These are phyloP conservation scores for Ballota nigra DNA, from an alignment of 257 asterid genomes.

Conservation along the genomic window DNA sequence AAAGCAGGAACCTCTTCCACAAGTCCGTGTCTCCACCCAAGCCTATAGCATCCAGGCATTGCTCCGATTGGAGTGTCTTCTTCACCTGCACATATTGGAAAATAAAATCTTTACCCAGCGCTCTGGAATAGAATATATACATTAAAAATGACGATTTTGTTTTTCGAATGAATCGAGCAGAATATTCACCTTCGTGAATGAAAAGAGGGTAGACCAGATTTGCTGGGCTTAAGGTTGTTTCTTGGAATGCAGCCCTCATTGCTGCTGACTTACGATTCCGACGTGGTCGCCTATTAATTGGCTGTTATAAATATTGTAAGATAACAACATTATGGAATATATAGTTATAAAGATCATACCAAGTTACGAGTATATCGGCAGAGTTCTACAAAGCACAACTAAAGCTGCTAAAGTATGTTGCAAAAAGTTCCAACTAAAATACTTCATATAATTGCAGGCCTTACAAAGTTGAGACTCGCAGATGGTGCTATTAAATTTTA, in stretches of 20 bases:
- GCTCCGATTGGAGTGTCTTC: slow-evolving; percentile 98
- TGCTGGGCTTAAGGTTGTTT: slow-evolving; percentile 82
- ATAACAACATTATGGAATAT: not conserved
- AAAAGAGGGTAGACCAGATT: slow-evolving; percentile 96
- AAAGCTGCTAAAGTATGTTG: not conserved
- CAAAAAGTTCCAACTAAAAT: not conserved
- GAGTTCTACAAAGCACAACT: not conserved
- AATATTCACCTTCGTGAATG: slow-evolving; percentile 79
- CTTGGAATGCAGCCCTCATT: slow-evolving; percentile 85
- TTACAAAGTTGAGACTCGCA: not conserved
- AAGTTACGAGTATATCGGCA: not conserved
- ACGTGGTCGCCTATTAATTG: slow-evolving; percentile 71
- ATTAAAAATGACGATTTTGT: not conserved
- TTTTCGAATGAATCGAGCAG: not conserved
- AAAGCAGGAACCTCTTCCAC: slow-evolving; percentile 73
- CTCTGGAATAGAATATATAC: not conserved
- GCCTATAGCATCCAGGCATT: slow-evolving; percentile 98
- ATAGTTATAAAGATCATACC: not conserved
- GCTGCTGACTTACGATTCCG: slow-evolving; percentile 80
- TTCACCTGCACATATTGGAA: slow-evolving; percentile 57
- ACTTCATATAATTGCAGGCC: not conserved
- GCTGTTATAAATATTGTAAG: slow-evolving; percentile 46
- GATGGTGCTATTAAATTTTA: not conserved
- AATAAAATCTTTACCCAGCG: slow-evolving; percentile 9
- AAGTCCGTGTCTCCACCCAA: slow-evolving; percentile 98